phyloP scores from a whole-genome alignment of 345 rosid genomes.

The Microthlaspi erraticum region DNA sequence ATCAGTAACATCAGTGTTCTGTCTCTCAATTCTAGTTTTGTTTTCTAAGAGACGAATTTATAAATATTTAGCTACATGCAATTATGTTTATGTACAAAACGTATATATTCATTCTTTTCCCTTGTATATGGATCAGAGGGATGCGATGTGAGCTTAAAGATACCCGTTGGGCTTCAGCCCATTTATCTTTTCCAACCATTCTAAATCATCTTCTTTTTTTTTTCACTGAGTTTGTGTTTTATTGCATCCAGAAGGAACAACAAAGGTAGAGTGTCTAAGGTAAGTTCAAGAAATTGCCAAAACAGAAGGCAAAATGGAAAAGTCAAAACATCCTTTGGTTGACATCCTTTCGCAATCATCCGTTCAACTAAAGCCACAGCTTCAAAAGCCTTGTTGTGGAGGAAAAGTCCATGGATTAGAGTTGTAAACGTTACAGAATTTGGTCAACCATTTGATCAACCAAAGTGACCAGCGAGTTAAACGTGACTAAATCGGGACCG shows the following conservation, averaged over 20 bases:
- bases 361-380: background rate
- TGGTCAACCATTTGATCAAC: conserved; percentile 2
- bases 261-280: too few species aligned
- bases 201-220: too few species aligned
- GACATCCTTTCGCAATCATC: background rate
- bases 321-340: too few species aligned
- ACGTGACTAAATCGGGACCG: background rate
- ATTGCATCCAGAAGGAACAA: too few species aligned
- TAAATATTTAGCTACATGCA: conserved; percentile 9
- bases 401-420: conserved; percentile 4
- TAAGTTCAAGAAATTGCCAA: too few species aligned
- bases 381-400: background rate
- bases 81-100: background rate
- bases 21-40: conserved; percentile 18
- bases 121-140: conserved; percentile 1
- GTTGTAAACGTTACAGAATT: background rate
- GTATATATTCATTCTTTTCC: background rate
- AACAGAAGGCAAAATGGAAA: too few species aligned
- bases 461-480: accelerated
- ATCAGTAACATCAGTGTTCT: conserved; percentile 29
- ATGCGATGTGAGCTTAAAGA: background rate
- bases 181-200: too few species aligned
- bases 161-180: conserved; percentile 31
- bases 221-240: too few species aligned
- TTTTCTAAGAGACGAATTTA: conserved; percentile 10